Evolutionary conservation across 345 rosid genomes (phyloP).

Genomic region (Acer negundo): DNA sequence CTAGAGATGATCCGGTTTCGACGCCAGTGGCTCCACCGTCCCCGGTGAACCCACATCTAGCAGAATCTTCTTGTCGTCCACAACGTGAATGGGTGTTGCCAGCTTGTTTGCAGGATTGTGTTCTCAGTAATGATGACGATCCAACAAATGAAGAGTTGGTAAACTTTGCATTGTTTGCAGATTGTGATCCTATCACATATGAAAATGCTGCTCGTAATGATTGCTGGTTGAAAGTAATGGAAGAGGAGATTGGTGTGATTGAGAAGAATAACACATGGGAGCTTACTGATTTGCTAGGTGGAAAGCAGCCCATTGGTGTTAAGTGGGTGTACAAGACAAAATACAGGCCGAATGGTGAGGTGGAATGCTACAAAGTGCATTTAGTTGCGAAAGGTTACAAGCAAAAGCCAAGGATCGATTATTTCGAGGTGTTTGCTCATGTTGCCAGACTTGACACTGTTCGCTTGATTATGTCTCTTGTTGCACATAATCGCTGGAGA

Average conservation of each 20-base stretch:
- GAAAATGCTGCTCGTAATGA: too few relatives aligned
- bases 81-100: background rate
- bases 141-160: background rate
- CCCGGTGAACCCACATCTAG: background rate
- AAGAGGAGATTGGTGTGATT: too few relatives aligned
- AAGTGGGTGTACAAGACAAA: background rate
- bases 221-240: too few relatives aligned
- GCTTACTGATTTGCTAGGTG: background rate
- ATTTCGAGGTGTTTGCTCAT: background rate
- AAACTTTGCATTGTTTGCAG: background rate
- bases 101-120: constrained; percentile 1
- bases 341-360: background rate
- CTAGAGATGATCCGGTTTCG: background rate
- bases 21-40: background rate
- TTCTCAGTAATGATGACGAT: background rate
- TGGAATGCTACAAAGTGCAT: background rate
- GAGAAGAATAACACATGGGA: background rate
- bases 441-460: too few relatives aligned
- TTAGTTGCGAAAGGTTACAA: background rate
- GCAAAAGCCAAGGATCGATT: background rate
- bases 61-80: background rate
- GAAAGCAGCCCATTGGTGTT: background rate
- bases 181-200: too few relatives aligned
- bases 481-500: too few relatives aligned
- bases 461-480: too few relatives aligned